A percentile compares a stretch with the other conserved stretches of the same genome.
These are phyloP conservation scores for Nakazawaea anatomiae DNA, from an alignment of 805 yeast genomes.

Conservation along the genomic window DNA sequence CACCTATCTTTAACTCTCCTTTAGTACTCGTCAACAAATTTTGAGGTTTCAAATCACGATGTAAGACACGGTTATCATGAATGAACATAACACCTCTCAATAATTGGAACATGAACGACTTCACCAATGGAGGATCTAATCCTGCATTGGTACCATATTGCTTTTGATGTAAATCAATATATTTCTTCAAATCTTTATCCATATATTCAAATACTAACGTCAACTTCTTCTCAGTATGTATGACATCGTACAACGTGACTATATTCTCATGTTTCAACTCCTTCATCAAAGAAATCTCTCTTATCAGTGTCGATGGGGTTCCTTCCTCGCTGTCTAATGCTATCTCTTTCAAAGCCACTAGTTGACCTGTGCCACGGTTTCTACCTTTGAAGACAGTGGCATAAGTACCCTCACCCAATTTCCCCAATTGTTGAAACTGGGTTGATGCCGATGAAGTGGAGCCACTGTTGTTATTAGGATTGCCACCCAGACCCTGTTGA, in stretches of 20 bases:
- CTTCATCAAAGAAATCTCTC: conserved; percentile 93
- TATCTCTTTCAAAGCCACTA: conserved; percentile 94
- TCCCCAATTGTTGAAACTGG: conserved; percentile 44
- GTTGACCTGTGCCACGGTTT: conserved; percentile 77
- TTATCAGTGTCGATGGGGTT: conserved; percentile 95
- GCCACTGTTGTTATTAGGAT: not conserved
- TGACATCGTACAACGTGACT: conserved; percentile 88
- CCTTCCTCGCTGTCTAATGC: conserved; percentile 95
- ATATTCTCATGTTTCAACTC: conserved; percentile 91
- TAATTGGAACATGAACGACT: conserved; percentile 91
- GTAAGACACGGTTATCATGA: conserved; percentile 79
- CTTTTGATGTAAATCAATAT: conserved; percentile 69
- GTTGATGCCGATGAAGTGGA: conserved; percentile 1
- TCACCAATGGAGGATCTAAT: conserved; percentile 64
- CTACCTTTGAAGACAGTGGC: conserved; percentile 98
- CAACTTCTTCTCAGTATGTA: conserved; percentile 93
- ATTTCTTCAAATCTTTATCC: conserved; percentile 90
- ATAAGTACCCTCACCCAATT: conserved; percentile 91
- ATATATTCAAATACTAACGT: conserved; percentile 90
- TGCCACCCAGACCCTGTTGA: not conserved
- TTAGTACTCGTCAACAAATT: conserved; percentile 82
- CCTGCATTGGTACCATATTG: conserved; percentile 62
- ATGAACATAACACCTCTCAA: conserved; percentile 85
- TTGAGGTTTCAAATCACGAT: conserved; percentile 90
- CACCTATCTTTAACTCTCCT: conserved; percentile 92